Evolutionary conservation across 768 basidiomycete species (phyloP).

Genomic region (Boletus patriciae): DNA sequence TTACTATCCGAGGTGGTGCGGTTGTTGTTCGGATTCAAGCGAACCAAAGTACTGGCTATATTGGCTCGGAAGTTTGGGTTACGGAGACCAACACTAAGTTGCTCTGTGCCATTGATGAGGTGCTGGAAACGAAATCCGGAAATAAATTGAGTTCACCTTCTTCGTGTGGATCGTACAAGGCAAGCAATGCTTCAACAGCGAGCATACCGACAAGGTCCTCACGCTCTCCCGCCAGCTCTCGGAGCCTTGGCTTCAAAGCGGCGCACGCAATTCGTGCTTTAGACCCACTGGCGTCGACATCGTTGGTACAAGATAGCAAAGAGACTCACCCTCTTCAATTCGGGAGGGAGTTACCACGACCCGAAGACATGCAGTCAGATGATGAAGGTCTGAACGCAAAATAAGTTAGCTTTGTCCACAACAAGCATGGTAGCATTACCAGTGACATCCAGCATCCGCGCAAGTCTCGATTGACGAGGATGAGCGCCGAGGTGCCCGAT

Average conservation of each 20-base stretch:
- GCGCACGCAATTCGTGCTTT: not conserved
- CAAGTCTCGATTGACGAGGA: not conserved
- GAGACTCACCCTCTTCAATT: slow-evolving; percentile 5
- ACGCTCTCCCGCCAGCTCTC: slow-evolving; percentile 1
- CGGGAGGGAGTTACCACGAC: not conserved
- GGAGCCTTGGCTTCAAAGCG: slow-evolving; percentile 4
- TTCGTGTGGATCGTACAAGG: not conserved
- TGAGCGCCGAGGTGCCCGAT: no score
- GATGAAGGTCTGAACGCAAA: not conserved
- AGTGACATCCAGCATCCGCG: not conserved
- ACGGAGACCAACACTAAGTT: not conserved
- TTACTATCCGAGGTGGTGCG: no score
- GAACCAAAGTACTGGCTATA: not conserved
- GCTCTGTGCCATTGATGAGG: not conserved
- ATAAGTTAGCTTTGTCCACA: not conserved
- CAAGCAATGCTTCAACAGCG: slow-evolving; percentile 5
- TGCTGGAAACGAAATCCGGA: not conserved
- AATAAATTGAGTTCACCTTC: not conserved
- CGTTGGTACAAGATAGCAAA: not conserved
- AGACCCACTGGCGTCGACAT: not conserved
- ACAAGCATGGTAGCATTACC: not conserved
- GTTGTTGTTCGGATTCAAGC: no score
- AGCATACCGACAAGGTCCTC: not conserved
- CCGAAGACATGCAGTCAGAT: not conserved
- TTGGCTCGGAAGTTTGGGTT: not conserved